A percentile compares a stretch with the other conserved stretches of the same genome.
These are phyloP conservation scores for Aschersonia sp. DNA, from an alignment of 2,329 filamentous ascomycete genomes.

Conservation along the genomic window DNA sequence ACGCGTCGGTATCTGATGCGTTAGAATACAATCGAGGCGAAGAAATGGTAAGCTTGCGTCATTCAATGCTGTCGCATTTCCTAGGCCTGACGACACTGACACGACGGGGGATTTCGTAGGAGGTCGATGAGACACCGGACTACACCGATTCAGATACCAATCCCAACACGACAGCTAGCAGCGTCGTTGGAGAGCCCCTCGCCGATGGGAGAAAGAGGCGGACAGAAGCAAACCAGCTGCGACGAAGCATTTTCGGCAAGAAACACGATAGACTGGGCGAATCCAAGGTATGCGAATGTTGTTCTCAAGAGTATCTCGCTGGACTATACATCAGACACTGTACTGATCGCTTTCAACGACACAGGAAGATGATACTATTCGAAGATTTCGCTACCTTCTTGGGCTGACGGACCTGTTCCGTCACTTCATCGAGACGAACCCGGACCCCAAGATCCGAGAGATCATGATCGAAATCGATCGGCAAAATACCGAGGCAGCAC, in stretches of 20 bases:
- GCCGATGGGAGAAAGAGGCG: conserved; percentile 73
- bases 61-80: not conserved
- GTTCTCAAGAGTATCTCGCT: conserved; percentile 1
- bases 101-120: conserved; percentile 18
- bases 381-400: conserved; percentile 85
- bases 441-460: conserved; percentile 85
- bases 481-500: conserved; percentile 65
- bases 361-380: conserved; percentile 87
- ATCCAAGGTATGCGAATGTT: conserved; percentile 54
- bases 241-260: conserved; percentile 85
- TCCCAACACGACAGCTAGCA: conserved; percentile 63
- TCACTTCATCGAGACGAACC: conserved; percentile 97
- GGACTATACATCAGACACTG: no score
- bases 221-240: conserved; percentile 76
- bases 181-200: conserved; percentile 60
- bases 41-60: conserved; percentile 30
- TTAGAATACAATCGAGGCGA: conserved; percentile 30
- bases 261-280: conserved; percentile 88
- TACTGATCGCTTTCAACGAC: conserved; percentile 1
- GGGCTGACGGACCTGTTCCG: conserved; percentile 94
- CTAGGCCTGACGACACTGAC: not conserved
- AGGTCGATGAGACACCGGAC: conserved; percentile 51
- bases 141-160: conserved; percentile 55
- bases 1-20: conserved; percentile 50
- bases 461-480: conserved; percentile 91